Conservation (phyloP, 1,139 yeast species). For the Candida glucosophila region DNA sequence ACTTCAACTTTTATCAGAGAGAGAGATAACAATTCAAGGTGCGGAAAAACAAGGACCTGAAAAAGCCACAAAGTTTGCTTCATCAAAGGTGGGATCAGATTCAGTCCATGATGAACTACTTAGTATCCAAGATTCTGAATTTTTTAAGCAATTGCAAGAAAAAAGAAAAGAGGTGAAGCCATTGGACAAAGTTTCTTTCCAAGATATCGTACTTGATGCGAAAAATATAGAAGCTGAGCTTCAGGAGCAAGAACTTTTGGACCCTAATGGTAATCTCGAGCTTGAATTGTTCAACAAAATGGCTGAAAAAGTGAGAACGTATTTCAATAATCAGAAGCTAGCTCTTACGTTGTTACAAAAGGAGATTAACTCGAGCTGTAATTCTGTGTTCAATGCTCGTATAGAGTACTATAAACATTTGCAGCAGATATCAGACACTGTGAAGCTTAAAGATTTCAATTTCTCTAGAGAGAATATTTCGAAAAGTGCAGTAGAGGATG, state of each 20-base stretch:
- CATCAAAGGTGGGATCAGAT: conserved; percentile 15
- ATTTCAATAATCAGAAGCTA: conserved; percentile 35
- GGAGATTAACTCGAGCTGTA: conserved; percentile 45
- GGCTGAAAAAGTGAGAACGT: conserved; percentile 14
- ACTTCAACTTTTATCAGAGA: conserved; percentile 47
- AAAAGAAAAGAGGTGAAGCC: conserved; percentile 22
- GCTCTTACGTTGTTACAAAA: conserved; percentile 31
- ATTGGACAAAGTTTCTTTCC: conserved; percentile 18
- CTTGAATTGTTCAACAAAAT: conserved; percentile 16
- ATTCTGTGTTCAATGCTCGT: conserved; percentile 66
- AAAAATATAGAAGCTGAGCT: conserved; percentile 19
- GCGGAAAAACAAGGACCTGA: too few relatives aligned
- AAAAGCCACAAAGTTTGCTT: conserved; percentile 12
- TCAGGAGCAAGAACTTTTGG: conserved; percentile 9
- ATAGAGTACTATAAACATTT: conserved; percentile 76
- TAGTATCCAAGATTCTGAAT: too few relatives aligned
- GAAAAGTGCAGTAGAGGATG: background rate
- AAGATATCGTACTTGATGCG: conserved; percentile 19
- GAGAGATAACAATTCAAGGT: conserved; percentile 30
- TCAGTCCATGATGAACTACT: conserved; percentile 16
- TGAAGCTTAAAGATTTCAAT: conserved; percentile 24
- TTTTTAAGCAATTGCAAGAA: conserved; percentile 21
- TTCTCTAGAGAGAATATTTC: conserved; percentile 10
- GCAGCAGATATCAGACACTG: conserved; percentile 80
- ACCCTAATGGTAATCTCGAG: conserved; percentile 11